These are phyloP conservation scores for Eremothecium sinecaudum DNA, from an alignment of 1,139 yeast species.

Conservation along the genomic window DNA sequence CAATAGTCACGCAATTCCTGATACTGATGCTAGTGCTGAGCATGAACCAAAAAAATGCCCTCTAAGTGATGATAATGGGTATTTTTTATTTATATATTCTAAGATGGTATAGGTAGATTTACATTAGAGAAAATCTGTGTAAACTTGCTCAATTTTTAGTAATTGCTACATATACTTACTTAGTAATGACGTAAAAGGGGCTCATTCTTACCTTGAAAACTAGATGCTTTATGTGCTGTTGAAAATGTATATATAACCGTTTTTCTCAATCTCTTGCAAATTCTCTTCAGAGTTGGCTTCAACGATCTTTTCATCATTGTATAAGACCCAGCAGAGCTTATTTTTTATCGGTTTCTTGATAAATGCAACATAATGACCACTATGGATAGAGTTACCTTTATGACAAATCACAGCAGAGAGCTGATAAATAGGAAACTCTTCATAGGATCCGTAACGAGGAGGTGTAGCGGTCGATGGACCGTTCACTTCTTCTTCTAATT, in stretches of 20 bases:
- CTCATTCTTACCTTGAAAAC: too few species aligned
- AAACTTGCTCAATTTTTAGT: too few species aligned
- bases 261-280: slow-evolving; percentile 51
- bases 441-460: slow-evolving; percentile 26
- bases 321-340: slow-evolving; percentile 63
- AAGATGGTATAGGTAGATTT: too few species aligned
- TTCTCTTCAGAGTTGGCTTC: slow-evolving; percentile 50
- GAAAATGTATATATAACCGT: slow-evolving; percentile 49
- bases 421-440: slow-evolving; percentile 33
- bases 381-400: slow-evolving; percentile 87
- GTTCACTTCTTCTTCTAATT: slow-evolving; percentile 13
- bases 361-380: slow-evolving; percentile 93
- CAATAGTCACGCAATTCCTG: too few species aligned
- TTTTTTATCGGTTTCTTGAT: slow-evolving; percentile 40
- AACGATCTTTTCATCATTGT: slow-evolving; percentile 91
- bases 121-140: too few species aligned
- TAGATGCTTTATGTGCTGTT: neutral
- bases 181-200: too few species aligned
- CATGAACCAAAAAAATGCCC: too few species aligned
- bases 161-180: too few species aligned
- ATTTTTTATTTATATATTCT: too few species aligned
- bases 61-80: too few species aligned
- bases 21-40: too few species aligned
- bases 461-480: slow-evolving; percentile 14
- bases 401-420: slow-evolving; percentile 78